Evolutionary conservation across 2,329 filamentous ascomycete genomes (phyloP).

Genomic region (Phyllosticta ampelicida): DNA sequence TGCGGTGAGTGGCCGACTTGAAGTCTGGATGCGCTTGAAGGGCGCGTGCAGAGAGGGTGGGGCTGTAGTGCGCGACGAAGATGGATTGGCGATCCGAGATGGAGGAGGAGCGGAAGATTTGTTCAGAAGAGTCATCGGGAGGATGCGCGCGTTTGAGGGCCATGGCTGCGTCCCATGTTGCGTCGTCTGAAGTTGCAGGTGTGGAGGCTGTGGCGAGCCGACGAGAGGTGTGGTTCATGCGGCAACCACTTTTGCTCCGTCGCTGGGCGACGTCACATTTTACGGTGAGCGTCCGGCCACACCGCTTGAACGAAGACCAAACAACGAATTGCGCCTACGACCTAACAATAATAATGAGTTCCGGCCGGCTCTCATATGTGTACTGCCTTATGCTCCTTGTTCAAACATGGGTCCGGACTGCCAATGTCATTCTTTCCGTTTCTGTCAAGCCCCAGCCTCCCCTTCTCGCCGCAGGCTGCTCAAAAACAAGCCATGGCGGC

Average conservation of each 20-base stretch:
- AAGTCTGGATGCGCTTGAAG: constrained; percentile 37
- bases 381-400: no score
- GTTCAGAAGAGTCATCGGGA: constrained; percentile 8
- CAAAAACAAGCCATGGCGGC: not conserved
- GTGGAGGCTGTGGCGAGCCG: no score
- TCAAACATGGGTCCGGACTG: no score
- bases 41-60: constrained; percentile 27
- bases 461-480: not conserved
- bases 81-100: constrained; percentile 42
- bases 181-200: not conserved
- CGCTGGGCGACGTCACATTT: not conserved
- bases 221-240: not conserved
- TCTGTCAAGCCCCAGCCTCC: not conserved
- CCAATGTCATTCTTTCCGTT: not conserved
- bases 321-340: no score
- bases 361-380: no score
- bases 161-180: constrained; percentile 15
- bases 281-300: not conserved
- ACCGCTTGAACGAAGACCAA: not conserved
- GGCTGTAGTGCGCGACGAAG: constrained; percentile 42
- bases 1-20: constrained; percentile 38
- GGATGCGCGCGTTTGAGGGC: constrained; percentile 22
- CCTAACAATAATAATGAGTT: no score
- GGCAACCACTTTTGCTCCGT: not conserved
- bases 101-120: constrained; percentile 35